Conservation (phyloP, 2,329 filamentous ascomycete species). For the Curvularia eragrostidis region DNA sequence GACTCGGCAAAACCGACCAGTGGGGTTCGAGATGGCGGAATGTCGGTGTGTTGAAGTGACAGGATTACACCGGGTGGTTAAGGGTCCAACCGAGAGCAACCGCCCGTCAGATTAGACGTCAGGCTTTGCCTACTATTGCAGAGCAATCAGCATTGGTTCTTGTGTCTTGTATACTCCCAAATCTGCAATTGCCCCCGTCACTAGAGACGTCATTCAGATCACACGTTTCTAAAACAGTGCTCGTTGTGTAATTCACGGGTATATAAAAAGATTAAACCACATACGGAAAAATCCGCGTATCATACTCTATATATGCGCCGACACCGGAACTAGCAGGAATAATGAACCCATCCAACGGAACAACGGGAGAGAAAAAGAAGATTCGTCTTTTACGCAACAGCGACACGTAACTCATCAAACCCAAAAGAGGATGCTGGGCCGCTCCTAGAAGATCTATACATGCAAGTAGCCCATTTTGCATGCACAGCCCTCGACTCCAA, state of each 20-base stretch:
- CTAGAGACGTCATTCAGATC: background rate
- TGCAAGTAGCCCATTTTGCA: background rate
- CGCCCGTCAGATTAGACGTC: slow-evolving; percentile 2
- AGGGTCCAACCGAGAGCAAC: slow-evolving; percentile 12
- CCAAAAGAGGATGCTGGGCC: background rate
- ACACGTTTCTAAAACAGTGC: background rate
- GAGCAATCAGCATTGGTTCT: background rate
- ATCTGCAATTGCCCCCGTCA: background rate
- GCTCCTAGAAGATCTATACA: background rate
- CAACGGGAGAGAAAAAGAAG: background rate
- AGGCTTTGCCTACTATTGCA: background rate
- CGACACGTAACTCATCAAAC: background rate
- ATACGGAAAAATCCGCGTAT: background rate
- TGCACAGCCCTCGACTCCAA: background rate
- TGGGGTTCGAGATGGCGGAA: slow-evolving; percentile 23
- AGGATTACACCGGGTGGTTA: slow-evolving; percentile 16
- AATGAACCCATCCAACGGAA: background rate
- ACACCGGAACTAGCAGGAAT: background rate
- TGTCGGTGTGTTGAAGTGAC: slow-evolving; percentile 27
- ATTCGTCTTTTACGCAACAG: background rate
- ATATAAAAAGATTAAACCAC: background rate
- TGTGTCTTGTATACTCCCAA: background rate
- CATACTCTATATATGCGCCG: slow-evolving; percentile 5
- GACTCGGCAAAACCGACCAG: slow-evolving; percentile 14
- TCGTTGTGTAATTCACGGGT: background rate